phyloP scores from a whole-genome alignment of 331 rosid species.

The Saraca asoca region DNA sequence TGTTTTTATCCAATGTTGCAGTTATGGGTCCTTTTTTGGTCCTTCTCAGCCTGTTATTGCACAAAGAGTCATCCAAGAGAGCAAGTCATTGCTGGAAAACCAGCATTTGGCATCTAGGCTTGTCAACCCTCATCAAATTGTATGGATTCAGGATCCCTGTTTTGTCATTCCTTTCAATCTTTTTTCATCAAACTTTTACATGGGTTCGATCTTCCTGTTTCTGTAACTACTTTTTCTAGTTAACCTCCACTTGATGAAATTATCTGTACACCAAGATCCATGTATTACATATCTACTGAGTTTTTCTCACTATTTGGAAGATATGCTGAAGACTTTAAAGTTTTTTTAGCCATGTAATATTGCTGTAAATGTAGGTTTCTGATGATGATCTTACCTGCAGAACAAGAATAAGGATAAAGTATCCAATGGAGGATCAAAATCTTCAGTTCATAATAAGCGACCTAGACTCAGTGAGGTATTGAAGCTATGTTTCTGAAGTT shows the following conservation, averaged over 20 bases:
- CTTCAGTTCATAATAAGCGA: slow-evolving; percentile 38
- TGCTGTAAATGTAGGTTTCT: slow-evolving; percentile 32
- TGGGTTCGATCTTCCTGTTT: slow-evolving; percentile 1
- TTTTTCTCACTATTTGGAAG: slow-evolving; percentile 7
- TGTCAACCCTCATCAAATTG: slow-evolving; percentile 49
- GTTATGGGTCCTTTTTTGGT: slow-evolving; percentile 93
- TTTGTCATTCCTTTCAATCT: slow-evolving; percentile 2
- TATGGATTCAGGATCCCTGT: slow-evolving; percentile 37
- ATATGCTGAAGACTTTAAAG: slow-evolving; percentile 10
- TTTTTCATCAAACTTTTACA: slow-evolving; percentile 3
- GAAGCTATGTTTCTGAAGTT: slow-evolving; percentile 24
- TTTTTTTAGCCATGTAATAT: slow-evolving; percentile 17
- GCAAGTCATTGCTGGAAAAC: slow-evolving; percentile 80
- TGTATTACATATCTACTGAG: neutral
- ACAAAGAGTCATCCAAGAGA: slow-evolving; percentile 90
- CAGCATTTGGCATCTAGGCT: slow-evolving; percentile 61
- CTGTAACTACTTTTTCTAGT: slow-evolving; percentile 11
- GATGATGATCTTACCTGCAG: slow-evolving; percentile 37
- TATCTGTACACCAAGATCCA: neutral
- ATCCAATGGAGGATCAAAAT: slow-evolving; percentile 48
- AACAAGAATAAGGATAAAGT: slow-evolving; percentile 54
- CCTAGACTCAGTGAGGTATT: slow-evolving; percentile 66
- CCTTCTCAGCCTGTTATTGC: slow-evolving; percentile 85
- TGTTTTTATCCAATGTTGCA: slow-evolving; percentile 45
- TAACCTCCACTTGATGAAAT: slow-evolving; percentile 1